phyloP scores from a whole-genome alignment of 73 alveolate genomes.

The Paramecium sexaurelia region DNA sequence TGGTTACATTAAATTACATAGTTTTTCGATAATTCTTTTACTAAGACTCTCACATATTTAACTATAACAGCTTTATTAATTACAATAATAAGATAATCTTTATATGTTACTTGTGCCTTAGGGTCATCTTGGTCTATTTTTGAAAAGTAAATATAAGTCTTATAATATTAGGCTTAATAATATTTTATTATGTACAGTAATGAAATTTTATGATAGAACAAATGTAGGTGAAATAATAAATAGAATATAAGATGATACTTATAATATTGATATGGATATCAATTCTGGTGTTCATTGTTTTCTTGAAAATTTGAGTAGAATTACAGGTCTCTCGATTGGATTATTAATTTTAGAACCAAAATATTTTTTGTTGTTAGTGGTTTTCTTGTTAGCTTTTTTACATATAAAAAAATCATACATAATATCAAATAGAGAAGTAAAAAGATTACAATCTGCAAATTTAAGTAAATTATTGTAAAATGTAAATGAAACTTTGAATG shows the following conservation, averaged over 20 bases:
- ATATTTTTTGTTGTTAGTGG: not conserved
- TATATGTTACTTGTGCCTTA: not conserved
- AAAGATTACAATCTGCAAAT: not conserved
- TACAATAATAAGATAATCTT: not conserved
- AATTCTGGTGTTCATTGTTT: not conserved
- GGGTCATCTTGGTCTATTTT: not conserved
- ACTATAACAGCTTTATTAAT: not conserved
- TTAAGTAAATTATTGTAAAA: not conserved
- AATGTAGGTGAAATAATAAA: constrained; percentile 86
- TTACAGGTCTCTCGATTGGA: constrained; percentile 46
- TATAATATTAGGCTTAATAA: not conserved
- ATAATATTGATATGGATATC: constrained; percentile 54
- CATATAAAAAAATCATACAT: not conserved
- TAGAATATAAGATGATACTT: constrained; percentile 83
- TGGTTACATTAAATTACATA: not conserved
- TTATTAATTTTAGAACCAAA: constrained; percentile 21
- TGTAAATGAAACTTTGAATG: constrained; percentile 37
- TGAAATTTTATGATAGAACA: constrained; percentile 88
- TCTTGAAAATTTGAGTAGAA: not conserved
- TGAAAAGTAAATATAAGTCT: not conserved
- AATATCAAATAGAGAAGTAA: not conserved
- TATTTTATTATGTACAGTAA: not conserved
- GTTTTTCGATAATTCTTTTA: not conserved
- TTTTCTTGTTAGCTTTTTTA: not conserved
- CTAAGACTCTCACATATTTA: not conserved